Base-by-base conservation (phyloP, 2,329 filamentous ascomycete genomes). In the Acephala macrosclerotiorum region DNA sequence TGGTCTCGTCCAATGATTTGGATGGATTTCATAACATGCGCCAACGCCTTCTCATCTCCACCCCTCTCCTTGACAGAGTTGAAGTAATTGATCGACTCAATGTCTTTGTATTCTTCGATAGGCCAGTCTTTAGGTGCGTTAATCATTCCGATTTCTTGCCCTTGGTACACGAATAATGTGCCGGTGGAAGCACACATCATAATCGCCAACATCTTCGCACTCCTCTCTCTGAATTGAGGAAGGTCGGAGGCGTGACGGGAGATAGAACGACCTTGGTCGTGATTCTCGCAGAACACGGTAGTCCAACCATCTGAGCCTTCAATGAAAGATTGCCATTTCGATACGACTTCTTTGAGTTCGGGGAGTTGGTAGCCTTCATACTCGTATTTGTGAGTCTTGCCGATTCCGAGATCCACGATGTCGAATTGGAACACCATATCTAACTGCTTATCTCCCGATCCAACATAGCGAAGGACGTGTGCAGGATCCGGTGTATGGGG, bases 351-450 rank as follows among this genome's bases (percentile, higher is more conserved):
- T 70, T 87, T 85, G 65, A 89, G 67, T 25, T 82, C 77, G 0
- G 82, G 76, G 7, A 88, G 78, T 8, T 76, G 80, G 74, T 79
- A 88, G 26, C 69, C 72, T n/a, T 77, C 74, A 4, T 75, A 80
- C 8, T 79, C 78, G 40, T 84, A 86, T 63, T 86, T 83, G 72
- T 86, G 85, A 67, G 83, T 85, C 25, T 57, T 78, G 0, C 86
- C 84, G 61, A 82, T 80, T 6, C 85, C 89, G 18, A 90, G 79
- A 72, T 89, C 84, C 8, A 91, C 87, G 12, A 89, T 83, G 69
- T 88, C 86, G 68, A 89, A 89, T 70, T 88, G 87, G 76, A 92
- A 91, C 1, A 91, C 87, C 89, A 91, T 92, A 74, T 87, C 85
- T 58, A 92, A 78, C 75, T 91, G 85, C 65, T 83, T 83, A 63